phyloP scores from a whole-genome alignment of 805 yeast species.

The Sungouiella thailandica region DNA sequence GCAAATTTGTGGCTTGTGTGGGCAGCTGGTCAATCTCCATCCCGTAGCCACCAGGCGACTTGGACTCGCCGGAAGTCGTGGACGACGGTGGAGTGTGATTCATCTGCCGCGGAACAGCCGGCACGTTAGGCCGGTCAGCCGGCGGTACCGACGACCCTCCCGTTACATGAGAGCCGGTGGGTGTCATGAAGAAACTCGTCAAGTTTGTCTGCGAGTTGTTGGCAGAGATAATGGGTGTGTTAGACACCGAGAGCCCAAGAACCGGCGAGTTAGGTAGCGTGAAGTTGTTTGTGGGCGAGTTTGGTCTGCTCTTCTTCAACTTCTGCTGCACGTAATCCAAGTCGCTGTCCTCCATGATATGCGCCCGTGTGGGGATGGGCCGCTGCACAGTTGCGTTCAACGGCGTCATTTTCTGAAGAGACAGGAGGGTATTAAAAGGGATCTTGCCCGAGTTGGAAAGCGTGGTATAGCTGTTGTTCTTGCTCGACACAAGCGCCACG shows the following conservation, averaged over 20 bases:
- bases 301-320: conserved; percentile 46
- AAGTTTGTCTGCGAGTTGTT: conserved; percentile 37
- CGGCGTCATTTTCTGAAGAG: conserved; percentile 61
- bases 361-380: conserved; percentile 15
- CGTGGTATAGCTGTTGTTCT: conserved; percentile 7
- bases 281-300: conserved; percentile 38
- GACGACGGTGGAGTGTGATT: conserved; percentile 6
- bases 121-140: not conserved
- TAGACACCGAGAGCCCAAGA: conserved; percentile 32
- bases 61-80: not conserved
- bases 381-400: conserved; percentile 13
- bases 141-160: conserved; percentile 3
- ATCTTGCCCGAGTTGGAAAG: conserved; percentile 26
- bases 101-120: conserved; percentile 1
- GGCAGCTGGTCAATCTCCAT: conserved; percentile 5
- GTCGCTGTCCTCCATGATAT: conserved; percentile 39
- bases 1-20: conserved; percentile 25
- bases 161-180: conserved; percentile 8
- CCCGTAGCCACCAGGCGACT: conserved; percentile 1
- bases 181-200: conserved; percentile 32
- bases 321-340: conserved; percentile 42
- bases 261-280: conserved; percentile 43
- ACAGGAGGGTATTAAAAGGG: conserved; percentile 33
- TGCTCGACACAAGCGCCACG: conserved; percentile 30
- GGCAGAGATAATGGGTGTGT: conserved; percentile 40